phyloP scores from a whole-genome alignment of 1,284 basidiomycete genomes.

The Pascua sp. region DNA sequence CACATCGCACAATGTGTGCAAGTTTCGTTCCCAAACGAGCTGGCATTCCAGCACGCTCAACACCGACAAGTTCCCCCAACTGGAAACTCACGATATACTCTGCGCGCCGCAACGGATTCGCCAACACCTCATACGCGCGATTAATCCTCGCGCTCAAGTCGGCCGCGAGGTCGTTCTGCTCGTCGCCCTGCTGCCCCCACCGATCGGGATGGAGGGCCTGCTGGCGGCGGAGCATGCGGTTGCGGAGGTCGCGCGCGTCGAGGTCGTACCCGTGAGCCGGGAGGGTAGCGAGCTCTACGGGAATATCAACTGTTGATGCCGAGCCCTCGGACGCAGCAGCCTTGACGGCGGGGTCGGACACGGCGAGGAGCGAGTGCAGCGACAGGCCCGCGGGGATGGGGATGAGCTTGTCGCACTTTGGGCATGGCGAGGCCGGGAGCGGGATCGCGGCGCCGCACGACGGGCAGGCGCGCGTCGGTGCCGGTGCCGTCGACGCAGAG shows the following conservation, averaged over 20 bases:
- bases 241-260: slow-evolving; percentile 33
- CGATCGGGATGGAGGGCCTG: slow-evolving; percentile 47
- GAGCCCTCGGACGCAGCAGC: not conserved
- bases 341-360: slow-evolving; percentile 24
- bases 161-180: slow-evolving; percentile 31
- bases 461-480: slow-evolving; percentile 28
- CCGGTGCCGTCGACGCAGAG: not conserved
- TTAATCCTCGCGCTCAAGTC: slow-evolving; percentile 43
- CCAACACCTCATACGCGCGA: slow-evolving; percentile 45
- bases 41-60: slow-evolving; percentile 1
- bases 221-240: slow-evolving; percentile 39
- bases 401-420: slow-evolving; percentile 33
- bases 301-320: slow-evolving; percentile 20
- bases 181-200: slow-evolving; percentile 20
- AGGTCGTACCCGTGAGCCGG: slow-evolving; percentile 39
- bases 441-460: slow-evolving; percentile 29
- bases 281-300: slow-evolving; percentile 28
- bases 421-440: slow-evolving; percentile 40
- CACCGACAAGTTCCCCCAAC: not conserved
- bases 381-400: slow-evolving; percentile 39
- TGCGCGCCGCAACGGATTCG: slow-evolving; percentile 41
- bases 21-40: not conserved
- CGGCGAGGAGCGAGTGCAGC: slow-evolving; percentile 38
- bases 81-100: slow-evolving; percentile 47
- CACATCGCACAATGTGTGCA: not conserved